These are phyloP conservation scores for Salix purpurea DNA, from an alignment of 345 rosid species.

Conservation along the genomic window DNA sequence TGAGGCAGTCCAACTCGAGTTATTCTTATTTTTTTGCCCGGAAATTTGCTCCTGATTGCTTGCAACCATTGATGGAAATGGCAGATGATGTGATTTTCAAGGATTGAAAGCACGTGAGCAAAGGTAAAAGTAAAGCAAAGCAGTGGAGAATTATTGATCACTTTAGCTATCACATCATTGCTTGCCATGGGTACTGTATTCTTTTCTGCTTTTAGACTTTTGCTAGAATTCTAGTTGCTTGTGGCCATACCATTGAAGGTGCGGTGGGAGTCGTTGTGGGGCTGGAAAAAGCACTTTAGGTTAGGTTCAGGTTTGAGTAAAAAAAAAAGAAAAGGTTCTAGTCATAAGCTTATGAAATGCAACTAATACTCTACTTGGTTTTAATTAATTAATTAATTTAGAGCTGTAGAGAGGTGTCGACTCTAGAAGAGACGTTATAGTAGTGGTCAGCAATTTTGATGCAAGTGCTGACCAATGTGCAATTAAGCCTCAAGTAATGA, in stretches of 20 bases:
- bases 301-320: too few relatives aligned
- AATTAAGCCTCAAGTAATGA: neutral
- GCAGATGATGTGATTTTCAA: slow-evolving; percentile 50
- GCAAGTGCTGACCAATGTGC: neutral
- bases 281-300: neutral
- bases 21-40: slow-evolving; percentile 64
- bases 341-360: neutral
- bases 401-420: neutral
- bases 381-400: neutral
- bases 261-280: neutral
- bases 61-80: slow-evolving; percentile 61
- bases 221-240: neutral
- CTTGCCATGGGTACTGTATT: neutral
- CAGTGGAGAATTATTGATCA: neutral
- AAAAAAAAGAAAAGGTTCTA: neutral
- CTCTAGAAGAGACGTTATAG: neutral
- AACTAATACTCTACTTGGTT: too few relatives aligned
- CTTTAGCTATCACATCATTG: neutral
- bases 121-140: neutral
- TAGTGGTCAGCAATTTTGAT: neutral
- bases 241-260: too few relatives aligned
- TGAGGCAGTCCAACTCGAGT: slow-evolving; percentile 52
- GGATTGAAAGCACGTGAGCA: slow-evolving; percentile 1
- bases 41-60: slow-evolving; percentile 65
- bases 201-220: neutral